phyloP scores from a whole-genome alignment of 2,329 filamentous ascomycete genomes.

The Sporothrix schenckii region DNA sequence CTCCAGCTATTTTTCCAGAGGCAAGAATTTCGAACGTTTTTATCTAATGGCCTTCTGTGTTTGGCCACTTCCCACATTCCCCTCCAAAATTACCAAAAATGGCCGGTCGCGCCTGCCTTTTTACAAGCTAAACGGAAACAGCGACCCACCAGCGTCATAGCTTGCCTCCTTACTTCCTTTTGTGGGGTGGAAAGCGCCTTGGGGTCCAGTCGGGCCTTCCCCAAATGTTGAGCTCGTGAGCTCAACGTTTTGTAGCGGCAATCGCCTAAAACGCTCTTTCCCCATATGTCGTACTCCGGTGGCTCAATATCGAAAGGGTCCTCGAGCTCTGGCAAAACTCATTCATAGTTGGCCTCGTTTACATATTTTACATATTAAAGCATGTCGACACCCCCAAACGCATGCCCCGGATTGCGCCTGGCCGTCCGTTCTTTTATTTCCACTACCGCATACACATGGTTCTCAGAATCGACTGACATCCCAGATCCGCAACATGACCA shows the following conservation, averaged over 20 bases:
- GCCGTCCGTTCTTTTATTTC: conserved; percentile 11
- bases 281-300: conserved; percentile 1
- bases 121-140: background rate
- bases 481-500: background rate
- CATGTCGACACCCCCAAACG: background rate
- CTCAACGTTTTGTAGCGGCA: conserved; percentile 20
- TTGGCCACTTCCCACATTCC: background rate
- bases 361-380: background rate
- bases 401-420: background rate
- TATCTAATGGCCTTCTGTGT: background rate
- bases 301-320: background rate
- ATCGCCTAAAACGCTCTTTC: conserved; percentile 9
- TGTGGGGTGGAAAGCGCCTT: conserved; percentile 9
- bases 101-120: conserved; percentile 13
- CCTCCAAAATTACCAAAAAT: background rate
- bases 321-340: background rate
- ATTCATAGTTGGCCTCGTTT: background rate
- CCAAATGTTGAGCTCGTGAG: conserved; percentile 26
- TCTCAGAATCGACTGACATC: background rate
- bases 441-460: conserved; percentile 2
- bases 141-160: conserved; percentile 20
- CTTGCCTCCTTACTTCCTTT: conserved; percentile 20
- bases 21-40: background rate
- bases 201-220: conserved; percentile 9
- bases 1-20: background rate